These are phyloP conservation scores for Xylariaceae sp. DNA, from an alignment of 2,329 filamentous ascomycete genomes.

Conservation along the genomic window DNA sequence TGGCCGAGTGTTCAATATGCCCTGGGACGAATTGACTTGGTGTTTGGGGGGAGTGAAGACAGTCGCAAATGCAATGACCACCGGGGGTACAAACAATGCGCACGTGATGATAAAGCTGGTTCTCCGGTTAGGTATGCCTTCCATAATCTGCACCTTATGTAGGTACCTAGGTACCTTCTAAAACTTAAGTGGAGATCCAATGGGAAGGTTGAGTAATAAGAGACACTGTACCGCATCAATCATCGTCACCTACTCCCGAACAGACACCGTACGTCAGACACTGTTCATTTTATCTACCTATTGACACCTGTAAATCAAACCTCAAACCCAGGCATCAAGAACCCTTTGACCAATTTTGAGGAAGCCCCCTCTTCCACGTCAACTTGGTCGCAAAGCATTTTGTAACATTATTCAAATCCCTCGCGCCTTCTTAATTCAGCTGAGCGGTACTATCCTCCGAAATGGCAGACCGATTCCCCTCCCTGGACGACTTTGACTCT, in stretches of 20 bases:
- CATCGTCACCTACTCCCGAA: too few relatives aligned
- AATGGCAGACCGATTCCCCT: conserved; percentile 78
- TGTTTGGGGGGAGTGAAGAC: too few relatives aligned
- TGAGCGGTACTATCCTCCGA: conserved; percentile 19
- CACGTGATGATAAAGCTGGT: conserved; percentile 2
- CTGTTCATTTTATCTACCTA: conserved; percentile 1
- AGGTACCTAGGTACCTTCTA: conserved; percentile 1
- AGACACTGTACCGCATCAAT: too few relatives aligned
- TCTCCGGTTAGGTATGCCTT: too few relatives aligned
- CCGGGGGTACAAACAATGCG: background rate
- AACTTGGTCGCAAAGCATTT: background rate
- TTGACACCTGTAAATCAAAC: background rate
- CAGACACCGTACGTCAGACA: background rate
- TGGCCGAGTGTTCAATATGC: too few relatives aligned
- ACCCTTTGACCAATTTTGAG: background rate
- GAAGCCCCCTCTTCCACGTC: too few relatives aligned
- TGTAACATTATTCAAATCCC: conserved; percentile 1
- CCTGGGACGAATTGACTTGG: too few relatives aligned
- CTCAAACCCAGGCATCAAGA: background rate
- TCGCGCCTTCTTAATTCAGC: background rate
- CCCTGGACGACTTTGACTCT: conserved; percentile 72
- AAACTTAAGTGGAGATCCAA: too few relatives aligned
- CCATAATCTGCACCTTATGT: too few relatives aligned
- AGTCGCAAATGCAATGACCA: too few relatives aligned
- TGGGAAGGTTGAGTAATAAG: too few relatives aligned